phyloP scores from a whole-genome alignment of 164 flowering plant genomes.

The Nelumbo lutea region DNA sequence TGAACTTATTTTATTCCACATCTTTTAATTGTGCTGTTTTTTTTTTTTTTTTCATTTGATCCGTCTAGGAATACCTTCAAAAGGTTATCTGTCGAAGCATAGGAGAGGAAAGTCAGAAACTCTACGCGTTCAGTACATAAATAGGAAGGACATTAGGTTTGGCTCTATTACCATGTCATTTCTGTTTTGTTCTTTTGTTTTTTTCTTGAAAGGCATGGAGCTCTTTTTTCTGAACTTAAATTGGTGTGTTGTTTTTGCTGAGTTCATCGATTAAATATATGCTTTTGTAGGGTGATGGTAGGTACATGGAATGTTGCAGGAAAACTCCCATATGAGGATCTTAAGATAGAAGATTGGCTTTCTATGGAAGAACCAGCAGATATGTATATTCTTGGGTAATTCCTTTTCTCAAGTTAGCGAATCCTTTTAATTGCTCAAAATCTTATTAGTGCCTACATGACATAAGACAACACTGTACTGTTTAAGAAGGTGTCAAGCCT shows the following conservation, averaged over 20 bases:
- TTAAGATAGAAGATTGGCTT: constrained; percentile 91
- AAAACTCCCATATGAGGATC: constrained; percentile 56
- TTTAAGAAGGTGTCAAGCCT: no score
- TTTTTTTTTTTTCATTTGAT: constrained; percentile 1
- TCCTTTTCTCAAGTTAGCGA: constrained; percentile 10
- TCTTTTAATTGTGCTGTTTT: neutral
- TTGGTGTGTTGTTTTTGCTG: neutral
- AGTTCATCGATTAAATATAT: neutral
- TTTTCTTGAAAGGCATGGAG: neutral
- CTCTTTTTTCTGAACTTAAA: no score
- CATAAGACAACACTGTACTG: no score
- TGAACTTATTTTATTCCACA: no score
- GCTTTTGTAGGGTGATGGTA: constrained; percentile 52
- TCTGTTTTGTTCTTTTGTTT: neutral
- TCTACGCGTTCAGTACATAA: constrained; percentile 75
- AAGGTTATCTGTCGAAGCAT: constrained; percentile 38
- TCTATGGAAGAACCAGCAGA: constrained; percentile 69
- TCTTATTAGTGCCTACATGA: neutral
- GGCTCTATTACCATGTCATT: constrained; percentile 15
- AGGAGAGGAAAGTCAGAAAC: constrained; percentile 91
- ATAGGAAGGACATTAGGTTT: constrained; percentile 87
- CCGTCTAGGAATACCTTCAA: constrained; percentile 35
- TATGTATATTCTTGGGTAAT: constrained; percentile 83
- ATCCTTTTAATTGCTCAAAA: neutral
- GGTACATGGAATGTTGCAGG: constrained; percentile 99